Evolutionary conservation across 306 rosid genomes (phyloP).

Genomic region (Aeschynomene evenia): DNA sequence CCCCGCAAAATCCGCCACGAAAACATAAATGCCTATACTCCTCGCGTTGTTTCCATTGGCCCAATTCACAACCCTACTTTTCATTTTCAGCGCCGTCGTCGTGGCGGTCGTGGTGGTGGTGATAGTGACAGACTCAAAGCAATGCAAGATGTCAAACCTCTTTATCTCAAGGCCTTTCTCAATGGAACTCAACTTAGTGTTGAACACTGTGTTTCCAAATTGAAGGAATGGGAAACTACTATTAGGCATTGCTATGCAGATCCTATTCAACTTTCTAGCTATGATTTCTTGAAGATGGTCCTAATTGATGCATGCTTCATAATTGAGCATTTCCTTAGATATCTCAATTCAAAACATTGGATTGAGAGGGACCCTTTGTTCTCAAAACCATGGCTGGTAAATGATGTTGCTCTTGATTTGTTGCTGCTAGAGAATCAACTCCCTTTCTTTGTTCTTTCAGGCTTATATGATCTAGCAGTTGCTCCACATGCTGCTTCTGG

Average conservation of each 20-base stretch:
- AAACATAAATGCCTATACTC: neutral
- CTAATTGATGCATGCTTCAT: conserved; percentile 25
- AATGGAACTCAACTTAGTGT: neutral
- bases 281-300: conserved; percentile 21
- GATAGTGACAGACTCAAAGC: neutral
- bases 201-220: neutral
- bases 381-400: conserved; percentile 6
- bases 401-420: neutral
- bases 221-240: neutral
- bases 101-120: no score
- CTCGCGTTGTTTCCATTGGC: conserved; percentile 10
- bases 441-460: conserved; percentile 4
- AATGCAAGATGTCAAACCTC: conserved; percentile 1
- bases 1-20: neutral
- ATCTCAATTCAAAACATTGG: neutral
- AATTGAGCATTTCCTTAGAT: conserved; percentile 2
- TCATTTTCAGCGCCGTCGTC: no score
- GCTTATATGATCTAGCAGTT: conserved; percentile 8
- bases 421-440: conserved; percentile 16
- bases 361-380: neutral
- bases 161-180: conserved; percentile 1
- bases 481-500: neutral
- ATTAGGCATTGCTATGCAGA: neutral
- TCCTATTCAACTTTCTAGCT: neutral
- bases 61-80: conserved; percentile 13